These are phyloP conservation scores for Botrytis hyacinthi DNA, from an alignment of 2,329 filamentous ascomycete genomes.

Conservation along the genomic window DNA sequence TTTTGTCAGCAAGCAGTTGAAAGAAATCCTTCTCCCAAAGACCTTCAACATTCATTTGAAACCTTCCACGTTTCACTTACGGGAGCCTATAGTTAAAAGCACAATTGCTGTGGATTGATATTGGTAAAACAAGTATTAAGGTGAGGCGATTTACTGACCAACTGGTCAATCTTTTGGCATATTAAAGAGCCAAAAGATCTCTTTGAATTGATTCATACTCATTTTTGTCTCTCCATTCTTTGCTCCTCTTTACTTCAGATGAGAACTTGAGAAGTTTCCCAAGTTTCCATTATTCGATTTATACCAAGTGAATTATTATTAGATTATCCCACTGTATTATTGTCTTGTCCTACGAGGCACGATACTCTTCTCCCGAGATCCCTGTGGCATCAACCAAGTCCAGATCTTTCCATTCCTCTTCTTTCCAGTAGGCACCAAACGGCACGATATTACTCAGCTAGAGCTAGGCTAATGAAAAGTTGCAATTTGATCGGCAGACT, in stretches of 20 bases:
- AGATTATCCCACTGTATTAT: neutral
- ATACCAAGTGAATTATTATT: neutral
- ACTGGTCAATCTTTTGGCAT: neutral
- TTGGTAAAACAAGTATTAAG: neutral
- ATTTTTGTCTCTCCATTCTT: neutral
- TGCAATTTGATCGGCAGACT: neutral
- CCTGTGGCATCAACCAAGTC: neutral
- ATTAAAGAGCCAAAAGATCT: neutral
- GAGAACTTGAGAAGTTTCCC: neutral
- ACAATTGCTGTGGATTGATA: neutral
- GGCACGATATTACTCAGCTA: neutral
- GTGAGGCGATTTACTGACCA: neutral
- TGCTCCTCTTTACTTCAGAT: neutral
- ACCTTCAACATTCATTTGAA: neutral
- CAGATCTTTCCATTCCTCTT: neutral
- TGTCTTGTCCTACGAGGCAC: neutral
- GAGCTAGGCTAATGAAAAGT: neutral
- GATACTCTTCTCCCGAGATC: neutral
- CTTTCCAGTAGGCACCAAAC: neutral
- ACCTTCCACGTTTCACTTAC: neutral
- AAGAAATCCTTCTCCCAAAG: neutral
- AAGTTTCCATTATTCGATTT: fast-evolving
- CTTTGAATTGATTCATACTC: neutral
- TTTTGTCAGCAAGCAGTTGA: neutral
- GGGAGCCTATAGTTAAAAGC: too few relatives aligned